Conservation (phyloP, 2,329 filamentous ascomycete genomes). For the Aspergillus puulaauensis region DNA sequence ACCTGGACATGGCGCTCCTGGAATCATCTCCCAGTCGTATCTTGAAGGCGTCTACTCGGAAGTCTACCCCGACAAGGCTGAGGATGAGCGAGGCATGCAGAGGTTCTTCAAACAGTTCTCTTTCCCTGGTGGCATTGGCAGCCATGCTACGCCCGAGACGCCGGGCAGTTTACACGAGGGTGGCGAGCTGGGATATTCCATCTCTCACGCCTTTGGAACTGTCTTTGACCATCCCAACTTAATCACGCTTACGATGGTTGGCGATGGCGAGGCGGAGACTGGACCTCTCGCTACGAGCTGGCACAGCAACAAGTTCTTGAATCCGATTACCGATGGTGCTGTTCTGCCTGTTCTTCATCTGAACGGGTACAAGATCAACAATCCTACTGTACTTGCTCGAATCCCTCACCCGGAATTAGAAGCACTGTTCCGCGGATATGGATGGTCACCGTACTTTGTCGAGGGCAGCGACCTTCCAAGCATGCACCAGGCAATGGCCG, state of each 20-base stretch:
- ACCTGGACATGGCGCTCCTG: constrained; percentile 75
- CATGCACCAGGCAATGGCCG: constrained; percentile 82
- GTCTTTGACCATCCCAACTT: constrained; percentile 74
- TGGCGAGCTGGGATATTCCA: constrained; percentile 77
- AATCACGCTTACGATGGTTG: constrained; percentile 75
- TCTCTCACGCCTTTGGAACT: constrained; percentile 75
- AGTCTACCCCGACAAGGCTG: constrained; percentile 71
- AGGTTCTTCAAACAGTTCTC: constrained; percentile 82
- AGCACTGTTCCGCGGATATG: constrained; percentile 69
- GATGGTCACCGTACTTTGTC: constrained; percentile 78
- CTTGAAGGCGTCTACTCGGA: constrained; percentile 76
- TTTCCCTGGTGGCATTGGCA: constrained; percentile 76
- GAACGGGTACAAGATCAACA: constrained; percentile 85
- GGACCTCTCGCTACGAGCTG: constrained; percentile 75
- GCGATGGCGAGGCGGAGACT: constrained; percentile 79
- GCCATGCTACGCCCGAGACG: constrained; percentile 75
- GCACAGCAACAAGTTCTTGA: constrained; percentile 81
- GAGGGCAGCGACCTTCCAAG: constrained; percentile 70
- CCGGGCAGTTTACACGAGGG: constrained; percentile 76
- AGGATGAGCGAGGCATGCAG: constrained; percentile 67
- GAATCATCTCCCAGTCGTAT: constrained; percentile 72
- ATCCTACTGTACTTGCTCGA: constrained; percentile 70
- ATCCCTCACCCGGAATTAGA: constrained; percentile 73
- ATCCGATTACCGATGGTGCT: constrained; percentile 74
- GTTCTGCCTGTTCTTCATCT: constrained; percentile 76